Conservation (phyloP, 805 yeast genomes). For the Candida awuae region DNA sequence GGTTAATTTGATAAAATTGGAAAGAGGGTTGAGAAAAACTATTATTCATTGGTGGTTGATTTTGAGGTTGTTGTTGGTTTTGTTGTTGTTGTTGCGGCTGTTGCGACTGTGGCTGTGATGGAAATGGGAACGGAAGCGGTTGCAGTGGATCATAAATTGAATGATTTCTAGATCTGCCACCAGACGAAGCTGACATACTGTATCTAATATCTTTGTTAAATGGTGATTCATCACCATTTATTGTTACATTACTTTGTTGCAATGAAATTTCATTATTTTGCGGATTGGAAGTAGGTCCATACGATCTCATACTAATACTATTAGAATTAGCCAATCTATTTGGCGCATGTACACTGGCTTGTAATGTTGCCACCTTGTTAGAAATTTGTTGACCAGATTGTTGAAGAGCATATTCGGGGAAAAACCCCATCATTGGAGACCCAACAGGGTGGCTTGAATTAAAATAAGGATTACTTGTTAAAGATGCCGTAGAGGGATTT, state of each 20-base stretch:
- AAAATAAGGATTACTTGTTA: conserved; percentile 15
- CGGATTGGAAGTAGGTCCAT: conserved; percentile 9
- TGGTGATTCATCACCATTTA: conserved; percentile 15
- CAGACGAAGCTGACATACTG: conserved; percentile 18
- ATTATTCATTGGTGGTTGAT: background rate
- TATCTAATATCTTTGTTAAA: conserved; percentile 27
- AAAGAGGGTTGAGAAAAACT: background rate
- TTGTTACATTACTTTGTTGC: conserved; percentile 1
- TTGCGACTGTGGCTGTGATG: conserved; percentile 4
- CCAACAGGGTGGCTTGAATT: conserved; percentile 1
- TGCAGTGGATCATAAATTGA: conserved; percentile 33
- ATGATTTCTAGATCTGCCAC: conserved; percentile 28
- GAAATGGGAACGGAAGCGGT: conserved; percentile 17
- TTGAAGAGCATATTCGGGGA: conserved; percentile 9
- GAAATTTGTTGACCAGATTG: background rate
- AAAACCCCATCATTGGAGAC: conserved; percentile 1
- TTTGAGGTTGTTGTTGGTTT: background rate
- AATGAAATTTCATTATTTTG: conserved; percentile 8
- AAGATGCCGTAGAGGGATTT: conserved; percentile 15
- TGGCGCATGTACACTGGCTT: background rate
- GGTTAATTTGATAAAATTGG: background rate
- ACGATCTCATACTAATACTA: background rate
- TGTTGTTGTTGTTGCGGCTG: background rate
- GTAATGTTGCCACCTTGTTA: background rate
- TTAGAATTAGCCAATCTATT: background rate